Percentiles rank a stretch among this genome's conserved stretches.
phyloP scores from a whole-genome alignment of 2,329 filamentous ascomycete species.

The Talaromyces piceae region DNA sequence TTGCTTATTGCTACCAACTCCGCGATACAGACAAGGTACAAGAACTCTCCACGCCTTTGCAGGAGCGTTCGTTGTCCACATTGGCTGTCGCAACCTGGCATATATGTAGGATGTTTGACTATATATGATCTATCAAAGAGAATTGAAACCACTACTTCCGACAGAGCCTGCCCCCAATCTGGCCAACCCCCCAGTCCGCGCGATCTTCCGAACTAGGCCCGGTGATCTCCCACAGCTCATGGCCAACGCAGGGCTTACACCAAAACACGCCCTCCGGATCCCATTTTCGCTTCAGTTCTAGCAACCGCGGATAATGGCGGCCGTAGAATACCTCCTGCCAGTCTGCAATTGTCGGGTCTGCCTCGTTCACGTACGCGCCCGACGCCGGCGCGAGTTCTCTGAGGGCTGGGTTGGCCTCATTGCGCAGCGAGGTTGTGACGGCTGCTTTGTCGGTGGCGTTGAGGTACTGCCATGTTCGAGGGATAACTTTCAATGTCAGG shows the following conservation, averaged over 20 bases:
- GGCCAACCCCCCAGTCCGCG: neutral
- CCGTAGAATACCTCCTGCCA: conserved; percentile 39
- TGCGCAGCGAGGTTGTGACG: neutral
- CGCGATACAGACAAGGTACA: too few species aligned
- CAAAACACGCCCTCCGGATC: conserved; percentile 36
- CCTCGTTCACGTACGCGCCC: conserved; percentile 38
- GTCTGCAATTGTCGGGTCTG: conserved; percentile 33
- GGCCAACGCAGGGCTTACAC: neutral
- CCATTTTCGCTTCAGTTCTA: conserved; percentile 34
- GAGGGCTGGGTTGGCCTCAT: conserved; percentile 28
- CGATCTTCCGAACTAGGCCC: neutral
- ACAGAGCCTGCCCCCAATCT: neutral
- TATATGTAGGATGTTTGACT: too few species aligned
- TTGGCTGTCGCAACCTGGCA: too few species aligned
- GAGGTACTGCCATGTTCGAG: neutral
- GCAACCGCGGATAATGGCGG: conserved; percentile 30
- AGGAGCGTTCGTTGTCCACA: too few species aligned
- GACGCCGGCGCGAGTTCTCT: conserved; percentile 25
- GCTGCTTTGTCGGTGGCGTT: neutral
- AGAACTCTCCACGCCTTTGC: too few species aligned
- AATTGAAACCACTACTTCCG: neutral
- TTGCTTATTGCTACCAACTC: too few species aligned
- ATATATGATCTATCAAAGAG: too few species aligned
- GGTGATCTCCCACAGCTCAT: conserved; percentile 1
- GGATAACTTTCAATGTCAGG: neutral